A percentile compares a stretch with the other conserved stretches of the same genome.
These are phyloP conservation scores for Pueraria montana DNA, from an alignment of 306 rosid genomes.

Conservation along the genomic window DNA sequence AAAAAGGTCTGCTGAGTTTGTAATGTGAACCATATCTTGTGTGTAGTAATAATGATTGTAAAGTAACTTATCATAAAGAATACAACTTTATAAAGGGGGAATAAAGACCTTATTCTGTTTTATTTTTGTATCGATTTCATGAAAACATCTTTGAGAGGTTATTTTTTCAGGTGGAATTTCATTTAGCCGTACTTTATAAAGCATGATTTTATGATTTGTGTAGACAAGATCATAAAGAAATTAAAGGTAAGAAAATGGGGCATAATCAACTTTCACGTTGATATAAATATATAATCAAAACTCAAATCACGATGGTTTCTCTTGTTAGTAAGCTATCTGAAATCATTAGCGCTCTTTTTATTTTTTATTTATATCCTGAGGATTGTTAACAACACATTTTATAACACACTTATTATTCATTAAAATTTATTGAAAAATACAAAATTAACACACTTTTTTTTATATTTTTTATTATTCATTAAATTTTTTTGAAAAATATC, in stretches of 20 bases:
- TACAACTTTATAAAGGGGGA: slow-evolving; percentile 31
- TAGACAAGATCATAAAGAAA: not conserved
- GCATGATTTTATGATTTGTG: not conserved
- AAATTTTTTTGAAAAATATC: too few relatives aligned
- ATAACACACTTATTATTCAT: not conserved
- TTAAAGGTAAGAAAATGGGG: not conserved
- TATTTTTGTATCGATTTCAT: not conserved
- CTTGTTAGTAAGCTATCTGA: not conserved
- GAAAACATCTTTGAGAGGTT: not conserved
- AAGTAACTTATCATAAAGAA: slow-evolving; percentile 25
- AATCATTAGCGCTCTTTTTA: not conserved
- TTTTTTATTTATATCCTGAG: too few relatives aligned
- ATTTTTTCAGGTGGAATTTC: not conserved
- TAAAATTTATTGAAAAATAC: too few relatives aligned
- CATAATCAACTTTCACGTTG: not conserved
- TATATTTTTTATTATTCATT: too few relatives aligned
- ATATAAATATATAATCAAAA: slow-evolving; percentile 13
- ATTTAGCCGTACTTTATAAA: slow-evolving; percentile 25
- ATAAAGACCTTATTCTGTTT: slow-evolving; percentile 14
- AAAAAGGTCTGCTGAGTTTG: not conserved
- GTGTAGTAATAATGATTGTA: slow-evolving; percentile 23
- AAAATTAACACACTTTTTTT: too few relatives aligned
- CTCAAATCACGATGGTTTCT: not conserved
- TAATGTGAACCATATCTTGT: not conserved
- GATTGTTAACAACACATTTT: not conserved